Base-by-base conservation (phyloP, 352 stramenopile genomes). In the Aphanomyces invadans region DNA sequence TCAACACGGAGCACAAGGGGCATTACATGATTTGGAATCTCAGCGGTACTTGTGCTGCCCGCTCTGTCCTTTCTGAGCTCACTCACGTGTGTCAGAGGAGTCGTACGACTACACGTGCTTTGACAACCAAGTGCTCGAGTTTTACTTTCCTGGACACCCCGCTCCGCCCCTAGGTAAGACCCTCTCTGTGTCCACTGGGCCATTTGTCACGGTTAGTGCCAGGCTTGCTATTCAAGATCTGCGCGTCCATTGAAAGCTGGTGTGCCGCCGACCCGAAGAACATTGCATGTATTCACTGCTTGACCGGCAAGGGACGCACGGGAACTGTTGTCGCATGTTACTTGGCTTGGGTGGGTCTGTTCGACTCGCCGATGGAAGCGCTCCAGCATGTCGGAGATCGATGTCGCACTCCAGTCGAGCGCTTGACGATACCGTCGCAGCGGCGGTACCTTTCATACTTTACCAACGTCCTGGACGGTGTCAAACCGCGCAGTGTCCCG, bases 1-100 rank as follows among this genome's bases (percentile, higher is more conserved):
- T 99, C n/a, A 87, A 97, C 69, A 81, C 85, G 21, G 88, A 92
- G 65, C 97, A 99, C 69, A 75, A 75, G 12, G 91, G 91, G n/a
- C 82, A 97, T 66, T 98, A 96, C 74, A 98, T 99, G 91, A 96
- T 99, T 63, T 99, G 93, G 92, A 99, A 99, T 76, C 73, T 99
- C 19, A 97, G 86, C 65, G 80, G 79, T 88, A 69, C 44, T 59
- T 39, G n/a, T 25, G 12, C 48, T 69, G 10, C 1, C 44, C 29
- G 5, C 32, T 5, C 9, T 29, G 29, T 52, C n/a, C n/a, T n/a
- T 51, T 42, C 7, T 39, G 11, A 33, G 17, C 38, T 75, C 19
- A 63, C 33, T 36, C 3, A 36, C 19, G 54, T 17, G 11, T 53
- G 38, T 31, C 60, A 88, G 96, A 99, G 80, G 92, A 98, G 60